Percentiles rank a stretch among this genome's conserved stretches.
Conservation (phyloP, 2,329 filamentous ascomycete genomes). For the Phaeosphaeriaceae sp. region DNA sequence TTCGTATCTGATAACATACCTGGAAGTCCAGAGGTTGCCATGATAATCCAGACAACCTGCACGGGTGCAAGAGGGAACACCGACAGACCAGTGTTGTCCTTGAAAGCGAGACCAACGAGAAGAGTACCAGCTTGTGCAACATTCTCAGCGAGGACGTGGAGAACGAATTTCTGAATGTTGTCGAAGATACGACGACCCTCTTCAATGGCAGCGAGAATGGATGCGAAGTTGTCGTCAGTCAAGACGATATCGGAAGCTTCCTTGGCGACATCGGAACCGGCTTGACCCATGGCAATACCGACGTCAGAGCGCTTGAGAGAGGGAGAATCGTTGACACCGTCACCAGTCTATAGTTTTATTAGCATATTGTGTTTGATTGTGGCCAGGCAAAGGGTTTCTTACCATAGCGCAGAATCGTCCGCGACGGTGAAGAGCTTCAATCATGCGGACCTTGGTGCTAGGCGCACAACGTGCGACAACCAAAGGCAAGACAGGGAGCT, state of each 20-base stretch:
- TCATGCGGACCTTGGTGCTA: conserved; percentile 89
- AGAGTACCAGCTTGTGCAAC: conserved; percentile 84
- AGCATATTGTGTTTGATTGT: neutral
- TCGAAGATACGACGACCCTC: conserved; percentile 87
- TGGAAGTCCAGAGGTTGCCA: conserved; percentile 79
- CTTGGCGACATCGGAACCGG: conserved; percentile 85
- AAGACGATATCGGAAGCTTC: conserved; percentile 84
- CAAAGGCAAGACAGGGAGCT: conserved; percentile 75
- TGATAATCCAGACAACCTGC: conserved; percentile 93
- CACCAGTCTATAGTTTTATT: conserved; percentile 66
- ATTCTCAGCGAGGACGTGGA: conserved; percentile 79
- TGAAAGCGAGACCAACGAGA: conserved; percentile 82
- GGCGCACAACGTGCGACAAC: conserved; percentile 87
- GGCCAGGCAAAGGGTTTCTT: neutral
- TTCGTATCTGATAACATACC: too few species aligned
- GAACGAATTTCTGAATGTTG: conserved; percentile 87
- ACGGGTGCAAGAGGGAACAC: conserved; percentile 88
- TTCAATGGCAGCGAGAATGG: conserved; percentile 82
- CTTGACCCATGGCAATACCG: conserved; percentile 85
- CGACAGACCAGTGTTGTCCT: conserved; percentile 73
- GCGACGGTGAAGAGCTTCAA: conserved; percentile 82
- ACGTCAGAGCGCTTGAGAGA: conserved; percentile 83
- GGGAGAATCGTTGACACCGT: conserved; percentile 87
- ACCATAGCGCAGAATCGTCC: conserved; percentile 79
- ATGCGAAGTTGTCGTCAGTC: conserved; percentile 88